Conservation (phyloP, 192 early-diverging fungal species). For the Podila epigama region DNA sequence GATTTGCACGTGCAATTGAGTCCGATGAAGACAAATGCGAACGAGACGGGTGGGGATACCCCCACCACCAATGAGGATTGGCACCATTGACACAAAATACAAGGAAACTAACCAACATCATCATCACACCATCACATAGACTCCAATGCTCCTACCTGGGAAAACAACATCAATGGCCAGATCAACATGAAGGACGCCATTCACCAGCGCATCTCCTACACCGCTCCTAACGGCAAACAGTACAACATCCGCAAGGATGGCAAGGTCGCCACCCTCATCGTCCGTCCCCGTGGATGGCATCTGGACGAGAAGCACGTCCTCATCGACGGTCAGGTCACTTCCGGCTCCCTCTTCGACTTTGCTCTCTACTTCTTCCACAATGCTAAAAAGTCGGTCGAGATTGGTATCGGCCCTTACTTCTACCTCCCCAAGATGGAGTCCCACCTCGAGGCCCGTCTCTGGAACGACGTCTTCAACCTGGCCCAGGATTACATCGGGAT, state of each 20-base stretch:
- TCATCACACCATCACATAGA: conserved; percentile 54
- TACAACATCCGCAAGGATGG: conserved; percentile 91
- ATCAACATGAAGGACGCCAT: conserved; percentile 94
- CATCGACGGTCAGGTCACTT: conserved; percentile 88
- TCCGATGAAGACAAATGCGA: too few species aligned
- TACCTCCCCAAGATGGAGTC: conserved; percentile 99
- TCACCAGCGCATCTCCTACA: conserved; percentile 83
- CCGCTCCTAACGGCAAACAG: conserved; percentile 87
- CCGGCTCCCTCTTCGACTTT: conserved; percentile 97
- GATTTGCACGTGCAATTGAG: conserved; percentile 9
- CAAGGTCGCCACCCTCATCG: conserved; percentile 88
- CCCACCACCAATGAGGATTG: too few species aligned
- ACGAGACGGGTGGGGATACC: too few species aligned
- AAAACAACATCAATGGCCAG: conserved; percentile 87
- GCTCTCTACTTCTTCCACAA: conserved; percentile 99
- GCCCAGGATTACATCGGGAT: conserved; percentile 88
- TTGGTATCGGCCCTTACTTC: conserved; percentile 94
- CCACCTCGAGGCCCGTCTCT: conserved; percentile 95
- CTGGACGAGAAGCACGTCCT: conserved; percentile 95
- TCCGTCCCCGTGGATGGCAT: conserved; percentile 97
- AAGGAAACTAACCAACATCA: neutral
- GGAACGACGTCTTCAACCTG: conserved; percentile 97
- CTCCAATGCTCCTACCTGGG: conserved; percentile 96
- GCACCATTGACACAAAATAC: neutral
- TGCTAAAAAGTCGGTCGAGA: conserved; percentile 77